These are phyloP conservation scores for Bryum argenteum DNA, from an alignment of 225 moss, liverwort and hornwort genomes.

Conservation along the genomic window DNA sequence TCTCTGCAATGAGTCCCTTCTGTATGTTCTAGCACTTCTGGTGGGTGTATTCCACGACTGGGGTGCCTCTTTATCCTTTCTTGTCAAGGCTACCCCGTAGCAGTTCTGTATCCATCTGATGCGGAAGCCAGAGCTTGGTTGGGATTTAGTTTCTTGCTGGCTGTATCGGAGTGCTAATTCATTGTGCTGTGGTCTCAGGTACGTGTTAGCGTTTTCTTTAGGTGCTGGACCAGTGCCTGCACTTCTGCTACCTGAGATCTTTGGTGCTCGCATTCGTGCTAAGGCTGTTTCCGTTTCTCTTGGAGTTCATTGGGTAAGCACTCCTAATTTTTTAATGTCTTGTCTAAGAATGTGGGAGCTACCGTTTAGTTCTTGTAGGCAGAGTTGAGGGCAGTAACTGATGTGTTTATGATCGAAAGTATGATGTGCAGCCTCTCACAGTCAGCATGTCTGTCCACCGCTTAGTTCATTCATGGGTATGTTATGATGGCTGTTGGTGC, in stretches of 20 bases:
- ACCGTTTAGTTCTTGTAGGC: neutral
- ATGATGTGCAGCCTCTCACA: neutral
- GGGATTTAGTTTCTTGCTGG: neutral
- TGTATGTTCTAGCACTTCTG: neutral
- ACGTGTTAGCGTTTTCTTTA: constrained; percentile 80
- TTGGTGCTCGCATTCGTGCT: constrained; percentile 84
- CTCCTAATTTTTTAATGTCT: neutral
- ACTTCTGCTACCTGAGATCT: constrained; percentile 90
- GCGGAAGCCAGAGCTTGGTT: constrained; percentile 18
- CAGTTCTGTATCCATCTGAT: neutral
- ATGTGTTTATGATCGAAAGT: constrained; percentile 3
- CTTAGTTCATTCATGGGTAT: neutral
- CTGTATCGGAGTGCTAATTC: constrained; percentile 12
- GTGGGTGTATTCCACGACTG: neutral
- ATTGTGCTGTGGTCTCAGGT: constrained; percentile 44
- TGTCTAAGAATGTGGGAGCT: constrained; percentile 12
- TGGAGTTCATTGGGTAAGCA: constrained; percentile 93
- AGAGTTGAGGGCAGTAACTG: constrained; percentile 5
- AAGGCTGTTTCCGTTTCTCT: constrained; percentile 87
- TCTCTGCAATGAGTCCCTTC: no score
- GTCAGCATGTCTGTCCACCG: neutral
- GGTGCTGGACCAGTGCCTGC: constrained; percentile 96
- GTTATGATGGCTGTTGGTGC: neutral
- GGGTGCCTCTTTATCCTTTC: neutral
- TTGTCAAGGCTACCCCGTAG: neutral